phyloP scores from a whole-genome alignment of 1,284 basidiomycete species.

The Ceratobasidium sp. region DNA sequence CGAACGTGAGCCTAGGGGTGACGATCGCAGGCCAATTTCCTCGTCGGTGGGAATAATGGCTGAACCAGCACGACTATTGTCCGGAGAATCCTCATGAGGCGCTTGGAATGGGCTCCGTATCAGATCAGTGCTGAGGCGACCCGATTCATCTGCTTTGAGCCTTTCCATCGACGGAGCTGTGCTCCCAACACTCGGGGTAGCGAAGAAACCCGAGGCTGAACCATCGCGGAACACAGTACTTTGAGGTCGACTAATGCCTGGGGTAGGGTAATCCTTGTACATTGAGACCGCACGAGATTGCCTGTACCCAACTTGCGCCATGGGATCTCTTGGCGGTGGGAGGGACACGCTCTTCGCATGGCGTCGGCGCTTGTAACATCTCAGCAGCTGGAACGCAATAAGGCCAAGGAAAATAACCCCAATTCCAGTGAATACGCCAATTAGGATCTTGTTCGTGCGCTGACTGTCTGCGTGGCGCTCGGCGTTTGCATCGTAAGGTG shows the following conservation, averaged over 20 bases:
- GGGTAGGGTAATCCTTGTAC: constrained; percentile 8
- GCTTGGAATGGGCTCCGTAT: not conserved
- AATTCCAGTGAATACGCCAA: constrained; percentile 11
- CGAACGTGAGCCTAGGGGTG: constrained; percentile 14
- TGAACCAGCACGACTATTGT: constrained; percentile 12
- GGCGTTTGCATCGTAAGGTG: constrained; percentile 22
- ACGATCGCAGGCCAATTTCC: constrained; percentile 2
- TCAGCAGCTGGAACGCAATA: constrained; percentile 7
- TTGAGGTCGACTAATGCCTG: constrained; percentile 24
- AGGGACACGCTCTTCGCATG: not conserved
- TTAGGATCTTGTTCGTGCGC: constrained; percentile 25
- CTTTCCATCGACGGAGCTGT: constrained; percentile 8
- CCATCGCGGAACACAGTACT: constrained; percentile 11
- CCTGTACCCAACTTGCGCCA: constrained; percentile 10
- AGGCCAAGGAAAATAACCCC: constrained; percentile 17
- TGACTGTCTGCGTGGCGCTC: constrained; percentile 8
- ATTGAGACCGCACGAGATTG: constrained; percentile 22
- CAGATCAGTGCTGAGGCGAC: not conserved
- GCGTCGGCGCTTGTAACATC: constrained; percentile 18
- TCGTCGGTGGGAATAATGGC: constrained; percentile 10
- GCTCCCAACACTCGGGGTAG: constrained; percentile 10
- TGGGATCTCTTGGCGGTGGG: constrained; percentile 16
- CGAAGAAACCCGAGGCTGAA: constrained; percentile 11
- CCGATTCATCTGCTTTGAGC: not conserved
- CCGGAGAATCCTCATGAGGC: not conserved